Base-by-base conservation (phyloP, 2,329 filamentous ascomycete species). In the Zymoseptoria crescenta region DNA sequence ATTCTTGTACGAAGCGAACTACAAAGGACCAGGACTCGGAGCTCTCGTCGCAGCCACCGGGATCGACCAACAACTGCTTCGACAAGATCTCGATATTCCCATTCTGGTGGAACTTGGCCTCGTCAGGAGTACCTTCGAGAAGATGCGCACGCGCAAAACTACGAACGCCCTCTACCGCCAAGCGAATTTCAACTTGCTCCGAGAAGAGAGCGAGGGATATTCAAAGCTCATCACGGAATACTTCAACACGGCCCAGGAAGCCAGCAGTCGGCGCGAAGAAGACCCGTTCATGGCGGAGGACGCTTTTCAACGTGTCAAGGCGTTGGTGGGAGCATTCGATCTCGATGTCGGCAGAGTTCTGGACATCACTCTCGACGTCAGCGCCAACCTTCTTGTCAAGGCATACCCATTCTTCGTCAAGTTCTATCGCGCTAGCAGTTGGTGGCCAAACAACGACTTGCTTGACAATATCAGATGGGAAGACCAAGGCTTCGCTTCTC, bases 141-240 rank as follows among this genome's bases (percentile, higher is more conserved):
- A 87, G 65, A 85, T 94, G 71, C 87, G 88, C 16, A 91, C 96
- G 64, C 87, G 93, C 57, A 91, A 95, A 70, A 89, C 92, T 54
- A 99, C 94, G 7, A 96, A 96, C 68, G 80, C 94, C 4, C 82
- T 99, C 0, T 99, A 99, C 73, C 87, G 92, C 61, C 94, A 97
- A 74, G 91, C 93, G 13, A 97, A 96, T 74, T 97, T 96, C 79
- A 99, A 99, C 69, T 78, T 99, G 7, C 79, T 99, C 20, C 87
- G 94, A 51, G 94, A 99, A 76, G 94, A 99, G 74, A 91, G 91
- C 0, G 94, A 99, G 75, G 94, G 95, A 49, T 99, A 96, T 72
- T 92, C 94, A 0, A 99, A 99, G 74, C 83, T 99, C 52, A 86
- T 96, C 61, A 96, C 93, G 0, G 94, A 99, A 73, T 86, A 97